Base-by-base conservation (phyloP, 2,329 filamentous ascomycete species). In the Sclerotinia nivalis region DNA sequence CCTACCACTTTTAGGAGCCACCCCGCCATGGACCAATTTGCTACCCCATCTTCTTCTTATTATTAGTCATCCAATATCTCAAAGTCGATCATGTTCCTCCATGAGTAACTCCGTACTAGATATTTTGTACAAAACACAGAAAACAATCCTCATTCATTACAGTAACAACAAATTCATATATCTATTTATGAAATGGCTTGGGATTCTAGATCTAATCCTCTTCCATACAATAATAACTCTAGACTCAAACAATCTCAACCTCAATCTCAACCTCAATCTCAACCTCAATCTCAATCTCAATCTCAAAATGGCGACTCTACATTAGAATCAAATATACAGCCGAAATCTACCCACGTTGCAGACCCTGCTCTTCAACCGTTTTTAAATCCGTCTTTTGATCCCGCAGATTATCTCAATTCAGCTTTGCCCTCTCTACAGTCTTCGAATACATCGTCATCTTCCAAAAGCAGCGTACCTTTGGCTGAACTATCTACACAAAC, bases 331-430 rank as follows among this genome's bases (percentile, higher is more conserved):
- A 70, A 58, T 25, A 60, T 72, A 37, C 74, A 73, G 43, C 73
- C 73, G 72, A 80, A 77, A 76, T 88, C 88, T 6, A 80, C 84
- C 68, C 88, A 94, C 79, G 85, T 92, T 50, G 82, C 90, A 72
- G 93, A 96, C 77, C 86, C 89, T 18, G 87, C 88, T 68, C 85
- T 96, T 4, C 87, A 88, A 69, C 89, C 91, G 69, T 97, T 97
- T 80, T 84, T 95, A 50, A 84, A 88, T 64, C 84, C 90, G 7
- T 83, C 86, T 58, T 98, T 98, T 80, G 93, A 97, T 79, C 87
- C 94, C 5, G 91, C 91, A 73, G 88, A 91, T 61, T 97, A 93
- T 80, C 88, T 98, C 76, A 98, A 98, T 81, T 83, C 88, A 71
- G 87, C 87, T 0, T 84, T 98, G 0, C 92, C 93, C 6, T 83